Evolutionary conservation across 768 basidiomycete species (phyloP).

Genomic region (Melanogaster broomeanus): DNA sequence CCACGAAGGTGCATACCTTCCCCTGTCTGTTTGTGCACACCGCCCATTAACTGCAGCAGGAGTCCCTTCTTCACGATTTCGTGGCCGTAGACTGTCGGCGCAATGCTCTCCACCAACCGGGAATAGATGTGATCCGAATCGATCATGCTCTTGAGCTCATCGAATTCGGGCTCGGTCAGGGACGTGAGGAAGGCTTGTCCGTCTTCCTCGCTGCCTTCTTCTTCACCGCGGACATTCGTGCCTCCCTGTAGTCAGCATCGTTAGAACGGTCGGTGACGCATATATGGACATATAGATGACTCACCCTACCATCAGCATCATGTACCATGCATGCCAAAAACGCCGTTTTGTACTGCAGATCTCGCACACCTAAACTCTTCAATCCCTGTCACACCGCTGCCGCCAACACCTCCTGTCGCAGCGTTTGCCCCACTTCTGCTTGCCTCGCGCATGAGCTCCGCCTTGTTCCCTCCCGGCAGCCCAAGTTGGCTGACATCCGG

Average conservation of each 20-base stretch:
- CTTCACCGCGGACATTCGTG: constrained; percentile 89
- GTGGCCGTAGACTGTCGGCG: constrained; percentile 97
- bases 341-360: constrained; percentile 97
- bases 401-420: constrained; percentile 64
- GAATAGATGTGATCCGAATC: constrained; percentile 94
- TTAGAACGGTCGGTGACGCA: not conserved
- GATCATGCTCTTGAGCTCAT: constrained; percentile 94
- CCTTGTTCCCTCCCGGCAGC: constrained; percentile 89
- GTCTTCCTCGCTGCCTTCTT: constrained; percentile 74
- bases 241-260: constrained; percentile 51
- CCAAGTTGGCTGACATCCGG: constrained; percentile 97
- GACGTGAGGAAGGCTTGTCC: constrained; percentile 86
- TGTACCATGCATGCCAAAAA: constrained; percentile 98
- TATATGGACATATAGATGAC: constrained; percentile 28
- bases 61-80: constrained; percentile 99
- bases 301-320: constrained; percentile 83
- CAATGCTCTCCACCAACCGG: constrained; percentile 90
- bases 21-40: constrained; percentile 93
- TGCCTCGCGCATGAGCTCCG: constrained; percentile 88
- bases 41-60: constrained; percentile 95
- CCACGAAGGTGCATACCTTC: constrained; percentile 99
- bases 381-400: constrained; percentile 89
- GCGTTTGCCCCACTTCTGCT: constrained; percentile 61
- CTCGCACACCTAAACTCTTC: constrained; percentile 92
- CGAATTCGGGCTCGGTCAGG: constrained; percentile 91